Base-by-base conservation (phyloP, 1,139 yeast genomes). In the Saccharomyces hybrid region DNA sequence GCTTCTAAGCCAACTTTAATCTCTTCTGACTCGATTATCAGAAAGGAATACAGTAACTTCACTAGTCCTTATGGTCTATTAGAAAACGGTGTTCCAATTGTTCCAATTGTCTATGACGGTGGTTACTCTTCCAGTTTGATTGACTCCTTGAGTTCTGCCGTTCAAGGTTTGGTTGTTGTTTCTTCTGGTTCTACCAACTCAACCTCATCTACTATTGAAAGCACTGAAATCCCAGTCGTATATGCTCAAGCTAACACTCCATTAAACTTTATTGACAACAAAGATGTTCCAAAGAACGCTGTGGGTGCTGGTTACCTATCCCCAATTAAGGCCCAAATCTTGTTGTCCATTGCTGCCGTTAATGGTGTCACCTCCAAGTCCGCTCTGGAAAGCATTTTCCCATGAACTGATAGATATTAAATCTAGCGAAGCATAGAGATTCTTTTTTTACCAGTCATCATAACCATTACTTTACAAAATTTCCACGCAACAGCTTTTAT, bases 321-420 rank as follows among this genome's bases (percentile, higher is more conserved):
- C 41, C 70, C 71, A 52, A 53, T 59, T 47, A 63, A 67, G 59
- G 66, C 70, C 31, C 68, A 67, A 55, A 50, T 68, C 26, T 57
- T 68, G 50, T 57, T 65, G 50, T 53, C 65, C 11, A 59, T 68
- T 47, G 70, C 70, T 34, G 56, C 61, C 23, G 61, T 61, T 51
- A 65, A 65, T 57, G 58, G 56, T 49, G 67, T 64, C 51, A 58
- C 59, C 48, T 54, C 55, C 48, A 48, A 61, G 8, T 51, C 56
- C 16, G 46, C 55, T 29, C 50, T 64, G 47, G 42, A 51, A 27
- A 46, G 34, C 11, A 46, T 61, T 48, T 61, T 60, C 59, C 60
- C 63, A 57, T 58, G 53, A 46, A 32, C 4, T 5, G 28, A 16
- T 38, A 23, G 31, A 23, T 11, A 5, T 23, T 31, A 48, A n/a